Conservation (phyloP, 2,329 filamentous ascomycete genomes). For the Teratosphaeria viscida region DNA sequence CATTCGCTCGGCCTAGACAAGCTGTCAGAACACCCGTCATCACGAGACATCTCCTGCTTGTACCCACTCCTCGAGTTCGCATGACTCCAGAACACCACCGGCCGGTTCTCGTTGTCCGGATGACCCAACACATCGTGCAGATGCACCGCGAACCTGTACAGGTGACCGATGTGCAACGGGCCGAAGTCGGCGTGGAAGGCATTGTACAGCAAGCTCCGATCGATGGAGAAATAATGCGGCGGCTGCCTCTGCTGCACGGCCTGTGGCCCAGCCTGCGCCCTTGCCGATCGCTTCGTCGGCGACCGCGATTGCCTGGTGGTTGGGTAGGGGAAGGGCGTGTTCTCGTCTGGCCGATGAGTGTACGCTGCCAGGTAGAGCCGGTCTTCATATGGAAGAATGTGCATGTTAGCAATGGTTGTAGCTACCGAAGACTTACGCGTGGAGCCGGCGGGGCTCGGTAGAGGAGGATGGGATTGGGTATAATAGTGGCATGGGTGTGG, state of each 20-base stretch:
- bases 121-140: constrained; percentile 92
- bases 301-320: constrained; percentile 46
- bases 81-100: constrained; percentile 92
- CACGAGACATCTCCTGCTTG: not conserved
- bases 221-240: constrained; percentile 92
- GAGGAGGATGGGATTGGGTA: not conserved
- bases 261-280: constrained; percentile 50
- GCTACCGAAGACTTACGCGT: not conserved
- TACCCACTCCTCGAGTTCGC: constrained; percentile 73
- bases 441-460: not conserved
- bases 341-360: constrained; percentile 64
- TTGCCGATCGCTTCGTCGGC: constrained; percentile 64
- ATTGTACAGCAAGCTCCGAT: constrained; percentile 79
- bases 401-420: constrained; percentile 19
- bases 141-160: constrained; percentile 91
- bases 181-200: constrained; percentile 98
- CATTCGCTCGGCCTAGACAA: constrained; percentile 68
- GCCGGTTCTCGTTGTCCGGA: constrained; percentile 77
- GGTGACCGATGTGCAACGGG: constrained; percentile 89
- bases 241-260: constrained; percentile 32
- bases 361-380: constrained; percentile 93
- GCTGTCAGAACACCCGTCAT: constrained; percentile 10
- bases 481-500: not conserved
- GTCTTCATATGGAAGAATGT: constrained; percentile 47
- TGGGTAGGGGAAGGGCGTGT: constrained; percentile 80